phyloP scores from a whole-genome alignment of 352 stramenopile genomes.

The Phytophthora ramorum region DNA sequence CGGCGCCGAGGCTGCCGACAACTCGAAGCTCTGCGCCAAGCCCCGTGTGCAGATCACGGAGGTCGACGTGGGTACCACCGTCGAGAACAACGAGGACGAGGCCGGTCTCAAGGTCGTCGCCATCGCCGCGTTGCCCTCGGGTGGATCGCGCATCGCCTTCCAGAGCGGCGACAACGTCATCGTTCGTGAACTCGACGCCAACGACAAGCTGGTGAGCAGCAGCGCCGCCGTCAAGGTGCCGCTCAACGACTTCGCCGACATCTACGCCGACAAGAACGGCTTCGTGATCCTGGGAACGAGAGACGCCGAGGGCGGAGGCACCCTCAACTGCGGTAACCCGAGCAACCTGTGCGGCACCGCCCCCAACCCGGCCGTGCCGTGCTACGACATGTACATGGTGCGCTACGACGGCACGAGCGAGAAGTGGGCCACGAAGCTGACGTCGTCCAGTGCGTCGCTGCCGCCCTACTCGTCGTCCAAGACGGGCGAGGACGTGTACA shows the following conservation, averaged over 20 bases:
- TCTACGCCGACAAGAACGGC: slow-evolving; percentile 54
- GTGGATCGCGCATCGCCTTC: slow-evolving; percentile 57
- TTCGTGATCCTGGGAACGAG: slow-evolving; percentile 56
- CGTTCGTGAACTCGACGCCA: slow-evolving; percentile 55
- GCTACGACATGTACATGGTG: slow-evolving; percentile 66
- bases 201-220: slow-evolving; percentile 52
- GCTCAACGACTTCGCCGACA: slow-evolving; percentile 53
- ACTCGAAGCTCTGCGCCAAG: slow-evolving; percentile 52
- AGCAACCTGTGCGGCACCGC: slow-evolving; percentile 53
- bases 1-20: background rate
- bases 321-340: slow-evolving; percentile 57
- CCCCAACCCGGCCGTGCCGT: slow-evolving; percentile 40
- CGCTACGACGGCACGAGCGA: slow-evolving; percentile 55
- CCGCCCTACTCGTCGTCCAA: slow-evolving; percentile 59
- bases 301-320: slow-evolving; percentile 49
- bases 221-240: slow-evolving; percentile 44
- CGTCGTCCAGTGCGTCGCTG: slow-evolving; percentile 46
- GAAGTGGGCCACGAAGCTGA: slow-evolving; percentile 58
- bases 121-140: slow-evolving; percentile 48
- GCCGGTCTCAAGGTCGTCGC: slow-evolving; percentile 54
- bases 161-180: slow-evolving; percentile 57
- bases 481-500: slow-evolving; percentile 57
- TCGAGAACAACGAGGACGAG: slow-evolving; percentile 62
- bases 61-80: slow-evolving; percentile 42
- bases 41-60: slow-evolving; percentile 48